These are phyloP conservation scores for Vitis hybrid DNA, from an alignment of 177 flowering plant species.

Conservation along the genomic window DNA sequence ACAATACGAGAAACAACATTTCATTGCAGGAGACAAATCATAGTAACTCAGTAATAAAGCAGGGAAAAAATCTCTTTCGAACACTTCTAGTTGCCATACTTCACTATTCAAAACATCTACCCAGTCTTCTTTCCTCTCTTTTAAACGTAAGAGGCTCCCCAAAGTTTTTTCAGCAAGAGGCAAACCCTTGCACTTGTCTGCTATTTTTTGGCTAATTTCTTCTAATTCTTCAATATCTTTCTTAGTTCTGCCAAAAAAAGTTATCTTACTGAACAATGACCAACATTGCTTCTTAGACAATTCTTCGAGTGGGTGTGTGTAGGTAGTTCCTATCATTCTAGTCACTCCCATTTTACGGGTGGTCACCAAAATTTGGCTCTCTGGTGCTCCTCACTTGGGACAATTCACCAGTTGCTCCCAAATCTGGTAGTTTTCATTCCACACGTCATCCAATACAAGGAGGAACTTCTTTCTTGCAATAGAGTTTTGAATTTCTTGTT, in stretches of 20 bases:
- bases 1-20: no score
- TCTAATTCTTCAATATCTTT: not conserved
- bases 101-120: no score
- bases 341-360: constrained; percentile 6
- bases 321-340: not conserved
- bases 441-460: constrained; percentile 8
- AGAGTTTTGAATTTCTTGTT: not conserved
- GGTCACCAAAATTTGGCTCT: constrained; percentile 23
- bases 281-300: not conserved
- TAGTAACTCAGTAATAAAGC: no score
- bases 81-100: no score
- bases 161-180: constrained; percentile 20
- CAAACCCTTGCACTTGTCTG: constrained; percentile 14
- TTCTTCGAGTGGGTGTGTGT: not conserved
- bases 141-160: constrained; percentile 11
- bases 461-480: not conserved
- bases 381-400: constrained; percentile 9
- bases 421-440: not conserved
- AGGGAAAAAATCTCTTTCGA: no score
- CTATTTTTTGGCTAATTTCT: constrained; percentile 13
- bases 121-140: constrained; percentile 8
- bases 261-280: not conserved
- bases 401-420: constrained; percentile 19
- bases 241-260: not conserved
- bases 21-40: no score